phyloP scores from a whole-genome alignment of 345 rosid species.

The Dipteronia sinensis region DNA sequence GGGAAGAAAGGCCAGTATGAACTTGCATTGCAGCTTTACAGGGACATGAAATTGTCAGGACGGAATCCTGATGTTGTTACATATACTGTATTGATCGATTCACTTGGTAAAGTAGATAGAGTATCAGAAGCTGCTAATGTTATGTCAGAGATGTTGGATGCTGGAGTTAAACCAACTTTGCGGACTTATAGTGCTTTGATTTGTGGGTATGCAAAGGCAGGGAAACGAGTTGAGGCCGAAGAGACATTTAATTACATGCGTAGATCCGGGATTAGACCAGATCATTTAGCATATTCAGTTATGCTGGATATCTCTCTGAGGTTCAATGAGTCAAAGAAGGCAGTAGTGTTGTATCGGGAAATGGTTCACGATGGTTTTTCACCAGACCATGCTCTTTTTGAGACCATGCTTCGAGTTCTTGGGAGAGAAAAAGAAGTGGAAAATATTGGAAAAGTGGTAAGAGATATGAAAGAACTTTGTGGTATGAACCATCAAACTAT shows the following conservation, averaged over 20 bases:
- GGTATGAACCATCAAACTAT: constrained; percentile 62
- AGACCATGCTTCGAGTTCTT: constrained; percentile 56
- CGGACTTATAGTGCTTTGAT: constrained; percentile 92
- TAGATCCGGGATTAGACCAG: constrained; percentile 80
- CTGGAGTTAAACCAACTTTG: constrained; percentile 79
- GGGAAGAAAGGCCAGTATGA: constrained; percentile 86
- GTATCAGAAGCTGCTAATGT: constrained; percentile 68
- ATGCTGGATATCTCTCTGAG: constrained; percentile 83
- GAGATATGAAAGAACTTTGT: constrained; percentile 70
- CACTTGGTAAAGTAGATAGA: constrained; percentile 82
- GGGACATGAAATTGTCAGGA: constrained; percentile 78
- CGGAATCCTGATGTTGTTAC: constrained; percentile 84
- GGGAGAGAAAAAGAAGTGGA: constrained; percentile 52
- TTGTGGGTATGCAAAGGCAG: constrained; percentile 96
- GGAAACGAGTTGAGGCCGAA: constrained; percentile 77
- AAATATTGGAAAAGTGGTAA: constrained; percentile 59
- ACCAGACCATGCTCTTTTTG: constrained; percentile 61
- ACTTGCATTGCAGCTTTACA: constrained; percentile 72
- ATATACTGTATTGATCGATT: constrained; percentile 88
- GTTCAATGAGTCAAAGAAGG: constrained; percentile 60
- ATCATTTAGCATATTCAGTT: constrained; percentile 78
- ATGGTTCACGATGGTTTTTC: constrained; percentile 63
- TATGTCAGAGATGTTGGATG: constrained; percentile 92
- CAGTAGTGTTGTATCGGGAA: constrained; percentile 58
- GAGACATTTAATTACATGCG: constrained; percentile 74